Conservation (phyloP, 116 monocot genomes). For the Dioscorea cayenensis region DNA sequence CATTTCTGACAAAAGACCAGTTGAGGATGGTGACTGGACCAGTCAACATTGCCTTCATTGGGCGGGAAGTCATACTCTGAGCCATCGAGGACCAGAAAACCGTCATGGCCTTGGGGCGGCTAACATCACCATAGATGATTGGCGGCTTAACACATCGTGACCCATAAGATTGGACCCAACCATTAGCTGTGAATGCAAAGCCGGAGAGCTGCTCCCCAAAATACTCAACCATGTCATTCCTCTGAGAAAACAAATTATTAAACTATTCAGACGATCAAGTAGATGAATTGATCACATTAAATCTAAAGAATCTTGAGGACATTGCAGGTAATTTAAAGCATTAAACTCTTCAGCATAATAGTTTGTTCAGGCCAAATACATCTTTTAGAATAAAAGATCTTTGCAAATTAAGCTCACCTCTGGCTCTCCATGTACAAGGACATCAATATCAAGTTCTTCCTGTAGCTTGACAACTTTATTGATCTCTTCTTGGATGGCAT, state of each 20-base stretch:
- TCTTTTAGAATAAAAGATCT: neutral
- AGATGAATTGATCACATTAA: no score
- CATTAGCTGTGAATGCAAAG: constrained; percentile 37
- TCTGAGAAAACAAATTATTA: constrained; percentile 10
- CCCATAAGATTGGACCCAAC: constrained; percentile 48
- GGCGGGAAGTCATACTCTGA: constrained; percentile 37
- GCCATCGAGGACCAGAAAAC: constrained; percentile 42
- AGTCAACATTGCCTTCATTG: constrained; percentile 45
- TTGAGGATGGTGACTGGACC: constrained; percentile 45
- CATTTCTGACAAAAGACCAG: constrained; percentile 41
- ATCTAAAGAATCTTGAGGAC: no score
- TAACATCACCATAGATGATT: constrained; percentile 40
- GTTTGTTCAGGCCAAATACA: neutral
- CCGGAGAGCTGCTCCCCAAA: constrained; percentile 41
- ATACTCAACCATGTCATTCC: constrained; percentile 62
- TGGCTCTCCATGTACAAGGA: constrained; percentile 49
- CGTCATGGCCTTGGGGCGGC: constrained; percentile 37
- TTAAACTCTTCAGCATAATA: neutral
- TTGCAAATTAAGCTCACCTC: constrained; percentile 16
- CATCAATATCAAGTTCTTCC: constrained; percentile 45
- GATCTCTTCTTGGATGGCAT: constrained; percentile 40
- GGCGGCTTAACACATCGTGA: constrained; percentile 42
- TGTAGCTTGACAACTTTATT: constrained; percentile 40
- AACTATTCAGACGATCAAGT: neutral
- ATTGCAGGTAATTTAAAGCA: no score